phyloP scores from a whole-genome alignment of 129 eudicot species.

The Logfia minima region DNA sequence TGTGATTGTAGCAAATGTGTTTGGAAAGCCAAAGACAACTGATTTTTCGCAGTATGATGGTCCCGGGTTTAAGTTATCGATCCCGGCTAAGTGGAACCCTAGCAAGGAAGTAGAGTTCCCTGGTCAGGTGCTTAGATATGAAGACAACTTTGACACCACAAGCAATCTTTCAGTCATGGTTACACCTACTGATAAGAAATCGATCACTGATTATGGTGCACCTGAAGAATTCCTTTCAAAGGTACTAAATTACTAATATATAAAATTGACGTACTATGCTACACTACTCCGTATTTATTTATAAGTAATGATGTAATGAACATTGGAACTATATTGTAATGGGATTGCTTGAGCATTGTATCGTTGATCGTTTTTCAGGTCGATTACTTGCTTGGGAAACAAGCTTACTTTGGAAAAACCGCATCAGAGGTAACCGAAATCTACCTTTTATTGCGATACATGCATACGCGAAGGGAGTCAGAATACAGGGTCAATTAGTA shows the following conservation, averaged over 20 bases:
- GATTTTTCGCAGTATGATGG: conserved; percentile 70
- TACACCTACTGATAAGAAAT: conserved; percentile 82
- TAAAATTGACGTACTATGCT: background rate
- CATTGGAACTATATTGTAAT: too few species aligned
- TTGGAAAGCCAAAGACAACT: conserved; percentile 90
- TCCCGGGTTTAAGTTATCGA: conserved; percentile 67
- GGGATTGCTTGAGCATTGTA: background rate
- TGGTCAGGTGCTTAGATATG: conserved; percentile 86
- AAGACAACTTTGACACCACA: conserved; percentile 94
- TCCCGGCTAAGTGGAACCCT: conserved; percentile 97
- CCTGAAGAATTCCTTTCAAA: conserved; percentile 83
- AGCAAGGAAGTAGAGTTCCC: conserved; percentile 98
- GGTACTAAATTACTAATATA: conserved; percentile 28
- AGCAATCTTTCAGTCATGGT: conserved; percentile 68
- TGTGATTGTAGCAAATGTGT: conserved; percentile 73
- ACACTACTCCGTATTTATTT: too few species aligned
- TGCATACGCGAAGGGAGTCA: background rate
- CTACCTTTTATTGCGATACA: background rate
- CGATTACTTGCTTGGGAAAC: conserved; percentile 92
- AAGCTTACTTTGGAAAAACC: conserved; percentile 91
- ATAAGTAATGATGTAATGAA: background rate
- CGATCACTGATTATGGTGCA: conserved; percentile 86
- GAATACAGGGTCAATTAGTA: too few species aligned
- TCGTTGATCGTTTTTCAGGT: conserved; percentile 50
- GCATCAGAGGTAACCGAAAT: conserved; percentile 68